Conservation (phyloP, 2,329 filamentous ascomycete genomes). For the Chrysoporthe deuterocubensis region DNA sequence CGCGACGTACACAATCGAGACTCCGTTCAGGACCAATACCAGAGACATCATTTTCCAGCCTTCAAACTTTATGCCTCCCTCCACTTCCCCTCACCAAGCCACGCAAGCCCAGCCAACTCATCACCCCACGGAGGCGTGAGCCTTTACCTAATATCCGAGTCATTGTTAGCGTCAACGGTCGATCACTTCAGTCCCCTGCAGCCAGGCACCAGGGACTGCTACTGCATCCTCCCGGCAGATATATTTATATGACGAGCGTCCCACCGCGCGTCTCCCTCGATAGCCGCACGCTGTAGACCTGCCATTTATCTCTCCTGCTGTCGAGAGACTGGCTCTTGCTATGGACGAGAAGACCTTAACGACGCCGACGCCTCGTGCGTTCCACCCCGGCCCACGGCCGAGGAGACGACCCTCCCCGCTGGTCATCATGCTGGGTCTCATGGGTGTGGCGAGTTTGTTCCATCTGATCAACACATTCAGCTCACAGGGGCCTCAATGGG, state of each 20-base stretch:
- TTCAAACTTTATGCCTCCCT: too few species aligned
- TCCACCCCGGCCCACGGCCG: not conserved
- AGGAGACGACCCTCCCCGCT: constrained; percentile 5
- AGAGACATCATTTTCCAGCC: too few species aligned
- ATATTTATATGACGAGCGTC: not conserved
- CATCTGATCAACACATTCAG: constrained; percentile 5
- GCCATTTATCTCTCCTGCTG: not conserved
- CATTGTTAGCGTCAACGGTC: too few species aligned
- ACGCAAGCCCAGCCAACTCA: too few species aligned
- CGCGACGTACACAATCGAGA: too few species aligned
- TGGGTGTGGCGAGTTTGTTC: constrained; percentile 13
- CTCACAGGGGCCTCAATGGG: constrained; percentile 9
- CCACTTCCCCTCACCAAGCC: too few species aligned
- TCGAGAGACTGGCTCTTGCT: not conserved
- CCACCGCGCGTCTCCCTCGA: not conserved
- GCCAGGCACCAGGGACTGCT: too few species aligned
- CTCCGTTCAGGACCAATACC: too few species aligned
- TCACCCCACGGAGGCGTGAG: too few species aligned
- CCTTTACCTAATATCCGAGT: too few species aligned
- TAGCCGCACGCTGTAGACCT: not conserved
- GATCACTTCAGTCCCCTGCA: too few species aligned
- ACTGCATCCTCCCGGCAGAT: too few species aligned
- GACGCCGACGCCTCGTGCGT: not conserved
- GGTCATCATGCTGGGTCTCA: constrained; percentile 11
- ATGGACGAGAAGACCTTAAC: constrained; percentile 2